Conservation (phyloP, 2,329 filamentous ascomycete species). For the Exophiala viscosa region DNA sequence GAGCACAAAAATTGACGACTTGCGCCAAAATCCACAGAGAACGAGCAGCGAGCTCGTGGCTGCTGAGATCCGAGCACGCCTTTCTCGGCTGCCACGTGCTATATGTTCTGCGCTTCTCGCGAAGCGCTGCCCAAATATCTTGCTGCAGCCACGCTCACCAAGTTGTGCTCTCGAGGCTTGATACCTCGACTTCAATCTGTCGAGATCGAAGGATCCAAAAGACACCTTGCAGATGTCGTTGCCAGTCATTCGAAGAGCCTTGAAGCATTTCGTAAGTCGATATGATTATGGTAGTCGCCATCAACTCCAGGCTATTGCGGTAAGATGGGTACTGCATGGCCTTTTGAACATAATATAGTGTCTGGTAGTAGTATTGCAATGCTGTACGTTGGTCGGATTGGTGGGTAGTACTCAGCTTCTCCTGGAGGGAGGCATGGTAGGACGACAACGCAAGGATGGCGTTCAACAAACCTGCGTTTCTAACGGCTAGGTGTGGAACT, state of each 20-base stretch:
- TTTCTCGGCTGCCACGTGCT: slow-evolving; percentile 58
- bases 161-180: slow-evolving; percentile 54
- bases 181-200: slow-evolving; percentile 57
- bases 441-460: slow-evolving; percentile 55
- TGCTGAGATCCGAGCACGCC: slow-evolving; percentile 46
- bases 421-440: slow-evolving; percentile 46
- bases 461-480: slow-evolving; percentile 56
- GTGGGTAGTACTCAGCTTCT: neutral
- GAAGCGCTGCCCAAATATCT: slow-evolving; percentile 62
- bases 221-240: slow-evolving; percentile 60
- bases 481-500: slow-evolving; percentile 43
- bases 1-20: slow-evolving; percentile 31
- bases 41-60: slow-evolving; percentile 53
- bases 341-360: slow-evolving; percentile 58
- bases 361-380: slow-evolving; percentile 52
- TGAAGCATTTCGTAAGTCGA: slow-evolving; percentile 58
- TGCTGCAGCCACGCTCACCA: slow-evolving; percentile 68
- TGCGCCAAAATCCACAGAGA: slow-evolving; percentile 53
- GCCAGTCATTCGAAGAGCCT: slow-evolving; percentile 52
- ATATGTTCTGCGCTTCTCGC: slow-evolving; percentile 54
- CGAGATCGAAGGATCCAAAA: slow-evolving; percentile 65
- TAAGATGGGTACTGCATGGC: slow-evolving; percentile 58
- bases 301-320: slow-evolving; percentile 55
- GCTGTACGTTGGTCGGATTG: neutral
- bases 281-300: slow-evolving; percentile 58